phyloP scores from a whole-genome alignment of 306 rosid genomes.

The Cicer bijugum region DNA sequence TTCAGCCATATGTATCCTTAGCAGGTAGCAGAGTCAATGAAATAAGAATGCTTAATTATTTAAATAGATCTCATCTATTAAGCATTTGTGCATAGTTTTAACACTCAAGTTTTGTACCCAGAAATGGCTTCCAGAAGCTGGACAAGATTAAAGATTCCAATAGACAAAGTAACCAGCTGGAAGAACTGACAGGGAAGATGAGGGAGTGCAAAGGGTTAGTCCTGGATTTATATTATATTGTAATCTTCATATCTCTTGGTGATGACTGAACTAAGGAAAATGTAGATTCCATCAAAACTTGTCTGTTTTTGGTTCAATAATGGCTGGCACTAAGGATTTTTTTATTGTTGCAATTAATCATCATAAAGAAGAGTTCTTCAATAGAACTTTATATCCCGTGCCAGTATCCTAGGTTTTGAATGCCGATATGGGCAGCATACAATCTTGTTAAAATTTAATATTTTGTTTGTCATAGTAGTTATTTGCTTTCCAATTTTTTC shows the following conservation, averaged over 20 bases:
- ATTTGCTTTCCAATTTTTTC: constrained; percentile 12
- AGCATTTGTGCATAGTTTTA: constrained; percentile 26
- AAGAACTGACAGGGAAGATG: constrained; percentile 93
- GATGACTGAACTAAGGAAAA: constrained; percentile 35
- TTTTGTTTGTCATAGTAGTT: constrained; percentile 30
- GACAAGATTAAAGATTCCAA: constrained; percentile 92
- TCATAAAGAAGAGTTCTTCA: background rate
- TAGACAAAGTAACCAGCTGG: constrained; percentile 92
- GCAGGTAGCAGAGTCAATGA: constrained; percentile 18
- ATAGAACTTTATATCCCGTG: constrained; percentile 3
- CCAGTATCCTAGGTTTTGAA: constrained; percentile 23
- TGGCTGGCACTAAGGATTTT: constrained; percentile 2
- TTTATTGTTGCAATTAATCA: background rate
- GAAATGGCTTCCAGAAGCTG: constrained; percentile 96
- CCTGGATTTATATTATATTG: constrained; percentile 12
- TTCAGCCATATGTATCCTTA: constrained; percentile 19
- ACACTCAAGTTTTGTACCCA: constrained; percentile 45
- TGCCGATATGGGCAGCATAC: background rate
- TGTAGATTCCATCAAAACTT: constrained; percentile 31
- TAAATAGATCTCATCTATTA: constrained; percentile 17
- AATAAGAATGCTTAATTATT: background rate
- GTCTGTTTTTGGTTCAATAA: background rate
- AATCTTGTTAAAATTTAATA: background rate
- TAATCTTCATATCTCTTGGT: constrained; percentile 14
- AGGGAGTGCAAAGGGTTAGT: constrained; percentile 90